These are phyloP conservation scores for Chrysoporthe cubensis DNA, from an alignment of 2,329 filamentous ascomycete species.

Conservation along the genomic window DNA sequence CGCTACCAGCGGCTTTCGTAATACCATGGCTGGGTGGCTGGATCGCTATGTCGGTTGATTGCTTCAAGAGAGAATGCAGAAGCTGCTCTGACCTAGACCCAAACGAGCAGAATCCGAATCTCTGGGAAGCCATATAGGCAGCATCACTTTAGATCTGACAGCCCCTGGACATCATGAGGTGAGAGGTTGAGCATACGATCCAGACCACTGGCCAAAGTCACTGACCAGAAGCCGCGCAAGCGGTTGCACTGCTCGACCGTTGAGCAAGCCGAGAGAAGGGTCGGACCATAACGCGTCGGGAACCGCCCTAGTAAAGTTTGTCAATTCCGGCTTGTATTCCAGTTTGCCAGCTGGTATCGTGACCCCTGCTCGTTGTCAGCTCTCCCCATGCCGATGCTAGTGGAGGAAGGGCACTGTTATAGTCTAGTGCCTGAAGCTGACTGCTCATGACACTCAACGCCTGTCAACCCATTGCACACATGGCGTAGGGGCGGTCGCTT, in stretches of 20 bases:
- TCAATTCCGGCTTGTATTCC: constrained; percentile 28
- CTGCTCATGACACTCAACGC: constrained; percentile 19
- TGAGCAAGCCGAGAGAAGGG: constrained; percentile 6
- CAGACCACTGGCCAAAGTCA: constrained; percentile 16
- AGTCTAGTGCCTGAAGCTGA: constrained; percentile 25
- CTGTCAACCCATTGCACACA: constrained; percentile 15
- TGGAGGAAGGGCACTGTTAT: constrained; percentile 21
- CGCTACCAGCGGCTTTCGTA: constrained; percentile 10
- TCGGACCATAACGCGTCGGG: constrained; percentile 21
- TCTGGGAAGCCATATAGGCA: constrained; percentile 16
- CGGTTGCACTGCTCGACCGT: constrained; percentile 18
- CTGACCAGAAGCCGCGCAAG: constrained; percentile 2
- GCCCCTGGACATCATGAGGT: not conserved
- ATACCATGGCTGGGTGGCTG: not conserved
- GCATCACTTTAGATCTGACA: constrained; percentile 1
- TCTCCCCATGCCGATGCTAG: constrained; percentile 20
- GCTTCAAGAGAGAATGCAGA: not conserved
- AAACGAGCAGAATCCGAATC: constrained; percentile 17
- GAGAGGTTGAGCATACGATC: constrained; percentile 2
- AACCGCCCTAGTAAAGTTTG: constrained; percentile 13
- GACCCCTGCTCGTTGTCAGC: constrained; percentile 21
- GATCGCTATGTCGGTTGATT: constrained; percentile 10
- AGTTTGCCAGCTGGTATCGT: constrained; percentile 28
- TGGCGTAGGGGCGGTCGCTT: constrained; percentile 12
- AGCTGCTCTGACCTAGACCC: constrained; percentile 9